These are phyloP conservation scores for Amanita rubescens DNA, from an alignment of 768 basidiomycete genomes.

Conservation along the genomic window DNA sequence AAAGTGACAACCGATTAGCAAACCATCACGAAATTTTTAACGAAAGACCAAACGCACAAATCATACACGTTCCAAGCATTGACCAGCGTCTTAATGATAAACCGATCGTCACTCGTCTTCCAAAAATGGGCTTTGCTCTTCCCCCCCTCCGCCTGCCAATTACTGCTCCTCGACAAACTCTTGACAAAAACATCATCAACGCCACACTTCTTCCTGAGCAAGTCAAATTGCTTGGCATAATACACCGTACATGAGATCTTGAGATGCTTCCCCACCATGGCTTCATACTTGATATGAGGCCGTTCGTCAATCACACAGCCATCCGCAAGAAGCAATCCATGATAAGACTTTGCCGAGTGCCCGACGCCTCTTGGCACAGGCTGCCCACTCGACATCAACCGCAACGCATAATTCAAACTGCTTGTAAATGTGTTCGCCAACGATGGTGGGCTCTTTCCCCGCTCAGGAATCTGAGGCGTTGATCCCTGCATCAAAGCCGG, in stretches of 20 bases:
- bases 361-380: slow-evolving; percentile 23
- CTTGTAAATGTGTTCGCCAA: slow-evolving; percentile 42
- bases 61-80: slow-evolving; percentile 86
- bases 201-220: slow-evolving; percentile 56
- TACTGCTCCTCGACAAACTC: slow-evolving; percentile 51
- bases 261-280: slow-evolving; percentile 65
- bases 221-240: slow-evolving; percentile 76
- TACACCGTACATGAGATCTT: slow-evolving; percentile 80
- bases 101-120: slow-evolving; percentile 72
- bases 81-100: slow-evolving; percentile 80
- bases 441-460: slow-evolving; percentile 23
- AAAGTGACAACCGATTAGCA: too few species aligned
- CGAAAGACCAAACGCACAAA: slow-evolving; percentile 40
- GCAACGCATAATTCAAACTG: slow-evolving; percentile 52
- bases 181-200: slow-evolving; percentile 52
- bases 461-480: slow-evolving; percentile 2
- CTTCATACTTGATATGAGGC: slow-evolving; percentile 81
- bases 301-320: slow-evolving; percentile 50
- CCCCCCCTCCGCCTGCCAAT: slow-evolving; percentile 73
- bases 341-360: slow-evolving; percentile 35
- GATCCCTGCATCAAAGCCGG: slow-evolving; percentile 6
- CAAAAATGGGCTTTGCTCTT: slow-evolving; percentile 79
- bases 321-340: slow-evolving; percentile 40
- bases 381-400: slow-evolving; percentile 40
- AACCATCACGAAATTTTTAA: slow-evolving; percentile 1